phyloP scores from a whole-genome alignment of 176 grass and related monocot genomes.

The Calamus simplicifolius region DNA sequence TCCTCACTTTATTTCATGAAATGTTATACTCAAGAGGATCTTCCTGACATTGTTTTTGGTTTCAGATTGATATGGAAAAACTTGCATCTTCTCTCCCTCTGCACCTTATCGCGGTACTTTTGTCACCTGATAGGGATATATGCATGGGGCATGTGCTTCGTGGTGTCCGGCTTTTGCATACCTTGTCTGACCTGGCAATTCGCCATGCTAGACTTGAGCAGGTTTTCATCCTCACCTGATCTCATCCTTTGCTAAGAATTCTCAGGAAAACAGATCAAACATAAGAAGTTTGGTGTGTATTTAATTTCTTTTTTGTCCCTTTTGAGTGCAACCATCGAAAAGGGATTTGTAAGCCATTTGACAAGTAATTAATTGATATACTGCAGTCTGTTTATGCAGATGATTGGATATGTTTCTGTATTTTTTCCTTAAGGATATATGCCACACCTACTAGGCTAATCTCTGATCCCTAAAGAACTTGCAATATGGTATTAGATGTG shows the following conservation, averaged over 20 bases:
- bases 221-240: slow-evolving; percentile 28
- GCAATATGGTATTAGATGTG: too few species aligned
- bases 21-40: background rate
- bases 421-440: too few species aligned
- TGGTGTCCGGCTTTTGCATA: slow-evolving; percentile 79
- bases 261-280: background rate
- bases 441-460: too few species aligned
- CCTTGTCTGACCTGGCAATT: slow-evolving; percentile 63
- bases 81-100: slow-evolving; percentile 61
- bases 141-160: slow-evolving; percentile 65
- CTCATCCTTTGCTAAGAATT: background rate
- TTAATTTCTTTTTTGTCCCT: too few species aligned
- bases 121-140: slow-evolving; percentile 47
- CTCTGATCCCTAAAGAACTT: too few species aligned
- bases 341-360: too few species aligned
- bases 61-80: slow-evolving; percentile 85
- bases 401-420: too few species aligned
- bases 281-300: too few species aligned
- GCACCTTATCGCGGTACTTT: slow-evolving; percentile 68
- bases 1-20: slow-evolving; percentile 3
- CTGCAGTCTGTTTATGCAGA: too few species aligned
- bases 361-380: too few species aligned
- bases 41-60: slow-evolving; percentile 3
- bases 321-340: too few species aligned
- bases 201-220: slow-evolving; percentile 88